Base-by-base conservation (phyloP, 495 filamentous ascomycete species). In the Tuber microsphaerosporum region DNA sequence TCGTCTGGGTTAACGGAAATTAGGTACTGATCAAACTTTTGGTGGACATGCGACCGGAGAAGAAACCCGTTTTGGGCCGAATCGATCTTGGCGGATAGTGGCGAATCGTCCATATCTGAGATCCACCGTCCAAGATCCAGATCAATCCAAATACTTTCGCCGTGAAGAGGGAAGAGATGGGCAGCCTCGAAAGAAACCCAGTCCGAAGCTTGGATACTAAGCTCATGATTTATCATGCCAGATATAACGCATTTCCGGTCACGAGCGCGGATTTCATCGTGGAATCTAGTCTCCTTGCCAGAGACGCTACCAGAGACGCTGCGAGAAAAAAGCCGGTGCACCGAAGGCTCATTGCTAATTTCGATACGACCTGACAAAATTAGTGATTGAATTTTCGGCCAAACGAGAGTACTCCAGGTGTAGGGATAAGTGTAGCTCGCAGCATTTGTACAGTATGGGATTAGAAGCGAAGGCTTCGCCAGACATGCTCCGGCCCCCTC, bases 1-100 rank as follows among this genome's bases (percentile, higher is more conserved):
- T 81, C 82, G n/a, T 78, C 74, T 19, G 79, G 79, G 37, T 81
- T 81, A 31, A 81, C 71, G 2, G 79, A 77, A 1, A 81, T n/a
- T 17, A 61, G 45, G 56, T 82, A 81, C 65, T 79, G 73, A 71
- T 80, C 71, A 76, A 82, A 83, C 48, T 69, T 48, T 34, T 37
- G 34, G 69, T 82, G 81, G 46, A 83, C 72, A 65, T 73, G 42
- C 10, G 34, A 34, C 12, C 69, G 31, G 37, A 82, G 75, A 20
- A 80, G 71, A 61, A 80, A 56, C 56, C 81, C 76, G 70, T 83
- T 83, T 72, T 80, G 79, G 17, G 41, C 56, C 19, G 73, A 83
- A 75, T 83, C 75, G 71, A 83, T 81, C 51, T 75, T 79, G 7
- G 69, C 73, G 19, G 78, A 43, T 56, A 31, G 77, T 45, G 34